These are phyloP conservation scores for Blastomyces parvus DNA, from an alignment of 2,329 filamentous ascomycete species.

Conservation along the genomic window DNA sequence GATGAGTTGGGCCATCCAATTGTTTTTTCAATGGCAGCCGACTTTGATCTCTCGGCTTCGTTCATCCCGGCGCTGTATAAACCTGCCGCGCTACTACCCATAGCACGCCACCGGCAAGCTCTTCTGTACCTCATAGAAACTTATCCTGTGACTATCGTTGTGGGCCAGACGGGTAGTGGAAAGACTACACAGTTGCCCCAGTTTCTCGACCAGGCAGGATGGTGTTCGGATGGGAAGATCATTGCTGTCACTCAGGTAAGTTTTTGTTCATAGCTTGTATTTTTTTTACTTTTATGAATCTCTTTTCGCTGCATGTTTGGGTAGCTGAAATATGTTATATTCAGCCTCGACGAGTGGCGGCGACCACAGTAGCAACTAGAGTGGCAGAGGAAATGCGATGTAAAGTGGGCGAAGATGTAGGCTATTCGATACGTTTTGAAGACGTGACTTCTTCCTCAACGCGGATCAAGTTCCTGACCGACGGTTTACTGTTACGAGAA, in stretches of 20 bases:
- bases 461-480: constrained; percentile 88
- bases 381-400: constrained; percentile 85
- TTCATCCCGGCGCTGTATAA: constrained; percentile 79
- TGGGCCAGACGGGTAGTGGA: constrained; percentile 88
- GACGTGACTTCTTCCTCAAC: constrained; percentile 80
- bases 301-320: neutral
- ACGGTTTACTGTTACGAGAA: constrained; percentile 82
- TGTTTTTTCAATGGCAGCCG: constrained; percentile 31
- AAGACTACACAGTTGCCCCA: constrained; percentile 96
- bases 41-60: constrained; percentile 36
- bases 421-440: constrained; percentile 87
- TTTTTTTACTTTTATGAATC: neutral
- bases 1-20: neutral
- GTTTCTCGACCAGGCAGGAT: constrained; percentile 77
- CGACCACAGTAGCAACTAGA: constrained; percentile 75
- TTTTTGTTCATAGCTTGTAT: constrained; percentile 20
- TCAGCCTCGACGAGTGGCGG: constrained; percentile 80
- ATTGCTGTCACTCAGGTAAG: constrained; percentile 84
- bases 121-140: constrained; percentile 82
- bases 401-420: constrained; percentile 79
- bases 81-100: constrained; percentile 72
- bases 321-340: constrained; percentile 11
- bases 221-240: constrained; percentile 72
- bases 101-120: constrained; percentile 68
- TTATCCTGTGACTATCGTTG: constrained; percentile 72